These are phyloP conservation scores for Kappamyces sp. DNA, from an alignment of 192 early-diverging fungal genomes.

Conservation along the genomic window DNA sequence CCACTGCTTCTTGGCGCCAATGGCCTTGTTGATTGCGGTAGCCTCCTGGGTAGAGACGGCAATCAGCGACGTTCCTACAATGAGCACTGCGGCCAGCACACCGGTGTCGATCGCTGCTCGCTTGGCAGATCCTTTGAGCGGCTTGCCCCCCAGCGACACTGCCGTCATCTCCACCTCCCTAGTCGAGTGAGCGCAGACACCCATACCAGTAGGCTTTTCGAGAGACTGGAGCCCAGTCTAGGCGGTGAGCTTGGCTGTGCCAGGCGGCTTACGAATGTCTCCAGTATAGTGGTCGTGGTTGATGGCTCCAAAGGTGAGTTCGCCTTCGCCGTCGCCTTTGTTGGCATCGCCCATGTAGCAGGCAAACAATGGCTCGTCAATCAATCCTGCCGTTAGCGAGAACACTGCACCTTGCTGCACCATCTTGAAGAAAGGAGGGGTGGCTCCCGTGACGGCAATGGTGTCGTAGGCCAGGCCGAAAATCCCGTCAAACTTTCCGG, in stretches of 20 bases:
- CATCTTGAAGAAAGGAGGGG: constrained; percentile 94
- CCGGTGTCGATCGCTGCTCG: constrained; percentile 92
- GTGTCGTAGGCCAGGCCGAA: constrained; percentile 71
- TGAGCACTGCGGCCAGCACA: background rate
- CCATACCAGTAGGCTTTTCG: constrained; percentile 82
- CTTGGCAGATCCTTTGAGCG: constrained; percentile 38
- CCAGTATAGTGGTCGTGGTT: constrained; percentile 67
- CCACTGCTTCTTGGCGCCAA: constrained; percentile 92
- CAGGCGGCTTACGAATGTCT: constrained; percentile 32
- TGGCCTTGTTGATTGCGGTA: constrained; percentile 78
- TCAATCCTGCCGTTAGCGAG: constrained; percentile 43
- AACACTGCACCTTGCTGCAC: constrained; percentile 39
- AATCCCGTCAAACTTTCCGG: constrained; percentile 96
- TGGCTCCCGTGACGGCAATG: constrained; percentile 80
- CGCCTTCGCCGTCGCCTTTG: constrained; percentile 68
- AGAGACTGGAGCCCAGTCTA: constrained; percentile 74
- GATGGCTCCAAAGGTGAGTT: constrained; percentile 82
- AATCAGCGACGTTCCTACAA: constrained; percentile 66
- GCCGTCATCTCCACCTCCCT: constrained; percentile 81
- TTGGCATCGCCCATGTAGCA: constrained; percentile 80
- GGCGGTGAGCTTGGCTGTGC: background rate
- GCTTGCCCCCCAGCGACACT: constrained; percentile 72
- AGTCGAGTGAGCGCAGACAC: no score
- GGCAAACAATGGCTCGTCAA: constrained; percentile 83
- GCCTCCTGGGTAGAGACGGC: constrained; percentile 71